These are phyloP conservation scores for Grosmannia serpens DNA, from an alignment of 2,329 filamentous ascomycete genomes.

Conservation along the genomic window DNA sequence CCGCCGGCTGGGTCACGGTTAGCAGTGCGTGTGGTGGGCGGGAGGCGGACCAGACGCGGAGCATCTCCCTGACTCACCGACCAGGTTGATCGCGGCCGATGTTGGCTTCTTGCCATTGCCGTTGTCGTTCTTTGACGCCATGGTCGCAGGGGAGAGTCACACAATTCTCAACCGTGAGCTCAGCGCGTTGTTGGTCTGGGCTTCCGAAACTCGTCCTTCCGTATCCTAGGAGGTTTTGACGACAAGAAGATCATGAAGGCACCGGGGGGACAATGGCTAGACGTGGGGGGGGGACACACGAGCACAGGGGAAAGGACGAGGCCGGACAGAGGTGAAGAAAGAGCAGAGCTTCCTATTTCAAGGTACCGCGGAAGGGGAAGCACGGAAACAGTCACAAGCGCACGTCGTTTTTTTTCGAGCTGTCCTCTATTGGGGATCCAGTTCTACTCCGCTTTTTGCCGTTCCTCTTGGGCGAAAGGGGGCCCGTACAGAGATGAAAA, in stretches of 20 bases:
- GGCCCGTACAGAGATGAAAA: neutral
- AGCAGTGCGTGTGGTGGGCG: neutral
- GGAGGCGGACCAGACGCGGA: neutral
- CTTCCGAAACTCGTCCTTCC: slow-evolving; percentile 15
- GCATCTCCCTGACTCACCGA: slow-evolving; percentile 46
- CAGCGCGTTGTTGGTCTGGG: neutral
- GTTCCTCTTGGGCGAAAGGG: neutral
- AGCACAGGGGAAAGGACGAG: neutral
- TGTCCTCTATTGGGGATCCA: neutral
- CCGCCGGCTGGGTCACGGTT: slow-evolving; percentile 62
- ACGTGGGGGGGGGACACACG: neutral
- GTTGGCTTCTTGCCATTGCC: slow-evolving; percentile 54
- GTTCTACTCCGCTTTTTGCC: slow-evolving; percentile 3
- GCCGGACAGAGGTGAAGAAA: neutral
- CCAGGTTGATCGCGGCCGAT: slow-evolving; percentile 79
- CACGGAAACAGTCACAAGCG: slow-evolving; percentile 1
- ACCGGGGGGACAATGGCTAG: too few species aligned
- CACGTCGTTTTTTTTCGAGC: neutral
- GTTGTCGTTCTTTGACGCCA: slow-evolving; percentile 33
- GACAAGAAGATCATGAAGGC: slow-evolving; percentile 12
- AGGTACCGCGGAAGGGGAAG: neutral
- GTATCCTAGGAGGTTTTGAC: slow-evolving; percentile 14
- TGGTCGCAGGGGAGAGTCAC: neutral
- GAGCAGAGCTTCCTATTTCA: neutral
- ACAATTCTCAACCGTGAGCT: neutral